A percentile compares a stretch with the other conserved stretches of the same genome.
Evolutionary conservation across 2,329 filamentous ascomycete genomes (phyloP).

Genomic region (Aspergillus phoenicis): DNA sequence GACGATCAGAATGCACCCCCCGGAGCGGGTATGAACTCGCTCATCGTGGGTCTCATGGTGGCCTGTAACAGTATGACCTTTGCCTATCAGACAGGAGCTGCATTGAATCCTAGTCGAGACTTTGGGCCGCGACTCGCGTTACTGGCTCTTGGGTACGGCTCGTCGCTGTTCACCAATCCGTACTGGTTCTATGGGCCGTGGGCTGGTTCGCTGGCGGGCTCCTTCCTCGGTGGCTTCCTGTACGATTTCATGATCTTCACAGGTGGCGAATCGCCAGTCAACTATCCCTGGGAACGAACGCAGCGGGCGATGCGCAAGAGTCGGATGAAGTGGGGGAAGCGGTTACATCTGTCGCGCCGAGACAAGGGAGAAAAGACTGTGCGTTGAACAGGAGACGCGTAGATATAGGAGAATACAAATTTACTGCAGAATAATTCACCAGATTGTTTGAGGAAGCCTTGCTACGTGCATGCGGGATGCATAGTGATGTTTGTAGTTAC

Average conservation of each 20-base stretch:
- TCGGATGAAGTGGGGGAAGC: constrained; percentile 32
- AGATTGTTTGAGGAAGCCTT: background rate
- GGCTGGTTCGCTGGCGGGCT: constrained; percentile 42
- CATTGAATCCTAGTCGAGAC: constrained; percentile 54
- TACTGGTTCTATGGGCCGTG: constrained; percentile 54
- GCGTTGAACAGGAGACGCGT: background rate
- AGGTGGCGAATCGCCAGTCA: constrained; percentile 55
- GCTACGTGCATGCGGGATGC: too few species aligned
- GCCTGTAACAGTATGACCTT: constrained; percentile 40
- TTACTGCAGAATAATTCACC: background rate
- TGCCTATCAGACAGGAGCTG: constrained; percentile 51
- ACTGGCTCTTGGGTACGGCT: constrained; percentile 49
- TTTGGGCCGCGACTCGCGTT: constrained; percentile 53
- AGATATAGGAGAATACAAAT: too few species aligned
- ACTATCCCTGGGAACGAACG: constrained; percentile 51
- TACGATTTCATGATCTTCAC: constrained; percentile 57
- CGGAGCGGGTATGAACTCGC: constrained; percentile 55
- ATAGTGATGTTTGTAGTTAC: too few species aligned
- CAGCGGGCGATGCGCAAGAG: constrained; percentile 51
- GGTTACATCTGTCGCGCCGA: constrained; percentile 28
- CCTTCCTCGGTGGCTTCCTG: constrained; percentile 50
- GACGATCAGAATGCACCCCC: constrained; percentile 53
- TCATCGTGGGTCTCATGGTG: constrained; percentile 52
- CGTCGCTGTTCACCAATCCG: constrained; percentile 43
- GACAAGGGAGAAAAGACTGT: constrained; percentile 10